phyloP scores from a whole-genome alignment of 129 eudicot species.

The Lactuca sativa region DNA sequence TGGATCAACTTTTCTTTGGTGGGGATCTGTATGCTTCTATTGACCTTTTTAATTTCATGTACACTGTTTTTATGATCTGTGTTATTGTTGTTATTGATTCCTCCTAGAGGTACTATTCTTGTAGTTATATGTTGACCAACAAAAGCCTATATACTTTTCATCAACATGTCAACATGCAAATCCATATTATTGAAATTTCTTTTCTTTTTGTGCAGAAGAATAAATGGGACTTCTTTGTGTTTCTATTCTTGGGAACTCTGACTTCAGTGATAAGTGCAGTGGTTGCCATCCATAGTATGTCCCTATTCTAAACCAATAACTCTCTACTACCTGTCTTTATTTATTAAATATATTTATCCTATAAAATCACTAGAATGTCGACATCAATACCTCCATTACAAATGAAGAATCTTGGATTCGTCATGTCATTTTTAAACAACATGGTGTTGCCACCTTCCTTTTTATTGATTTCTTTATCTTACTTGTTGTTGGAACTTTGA shows the following conservation, averaged over 20 bases:
- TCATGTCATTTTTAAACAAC: slow-evolving; percentile 54
- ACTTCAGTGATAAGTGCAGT: slow-evolving; percentile 49
- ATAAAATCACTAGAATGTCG: slow-evolving; percentile 57
- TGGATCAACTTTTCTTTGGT: too few relatives aligned
- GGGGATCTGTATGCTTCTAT: too few relatives aligned
- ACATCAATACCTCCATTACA: slow-evolving; percentile 47
- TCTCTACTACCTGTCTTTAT: neutral
- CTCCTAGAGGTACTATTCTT: slow-evolving; percentile 54
- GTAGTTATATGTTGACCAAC: slow-evolving; percentile 5
- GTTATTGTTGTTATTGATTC: slow-evolving; percentile 82
- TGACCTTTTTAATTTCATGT: too few relatives aligned
- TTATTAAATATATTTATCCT: slow-evolving; percentile 10
- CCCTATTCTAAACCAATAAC: slow-evolving; percentile 27
- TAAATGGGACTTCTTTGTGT: slow-evolving; percentile 81
- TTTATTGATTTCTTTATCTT: slow-evolving; percentile 62
- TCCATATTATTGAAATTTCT: too few relatives aligned
- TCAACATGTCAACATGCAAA: too few relatives aligned
- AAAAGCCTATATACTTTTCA: neutral
- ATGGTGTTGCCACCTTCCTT: slow-evolving; percentile 65
- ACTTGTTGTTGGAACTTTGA: slow-evolving; percentile 60
- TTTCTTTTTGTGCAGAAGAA: slow-evolving; percentile 63
- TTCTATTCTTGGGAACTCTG: slow-evolving; percentile 68
- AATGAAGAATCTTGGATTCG: slow-evolving; percentile 74
- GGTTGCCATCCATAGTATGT: slow-evolving; percentile 70
- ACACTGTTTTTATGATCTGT: slow-evolving; percentile 55